These are phyloP conservation scores for Dryas integrifolia DNA, from an alignment of 331 rosid species.

Conservation along the genomic window DNA sequence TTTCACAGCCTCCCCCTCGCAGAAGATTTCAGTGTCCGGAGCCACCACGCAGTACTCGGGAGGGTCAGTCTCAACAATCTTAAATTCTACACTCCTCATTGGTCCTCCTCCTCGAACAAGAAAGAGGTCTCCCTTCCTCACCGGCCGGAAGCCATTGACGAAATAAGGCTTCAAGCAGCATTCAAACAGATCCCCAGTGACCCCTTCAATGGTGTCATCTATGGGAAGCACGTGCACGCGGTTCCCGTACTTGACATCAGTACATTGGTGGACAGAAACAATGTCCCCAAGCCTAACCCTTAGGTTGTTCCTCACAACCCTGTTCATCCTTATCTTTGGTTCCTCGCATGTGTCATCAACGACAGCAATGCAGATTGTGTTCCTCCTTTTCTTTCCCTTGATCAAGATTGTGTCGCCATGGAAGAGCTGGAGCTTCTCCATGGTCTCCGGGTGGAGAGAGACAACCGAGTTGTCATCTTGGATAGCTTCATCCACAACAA, in stretches of 20 bases:
- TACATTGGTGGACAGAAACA: constrained; percentile 12
- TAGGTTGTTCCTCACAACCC: constrained; percentile 13
- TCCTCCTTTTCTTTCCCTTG: constrained; percentile 11
- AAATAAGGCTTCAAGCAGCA: constrained; percentile 8
- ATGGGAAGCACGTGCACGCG: constrained; percentile 11
- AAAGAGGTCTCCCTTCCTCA: constrained; percentile 7
- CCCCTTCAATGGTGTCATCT: constrained; percentile 16
- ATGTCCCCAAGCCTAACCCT: constrained; percentile 16
- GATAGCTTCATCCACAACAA: neutral
- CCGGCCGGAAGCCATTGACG: neutral
- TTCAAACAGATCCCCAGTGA: constrained; percentile 15
- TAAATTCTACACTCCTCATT: constrained; percentile 11
- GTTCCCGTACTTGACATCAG: constrained; percentile 9
- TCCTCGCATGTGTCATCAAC: constrained; percentile 6
- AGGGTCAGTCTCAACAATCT: constrained; percentile 5
- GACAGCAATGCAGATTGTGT: neutral
- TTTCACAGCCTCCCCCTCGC: constrained; percentile 7
- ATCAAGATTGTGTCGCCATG: neutral
- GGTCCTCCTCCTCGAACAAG: neutral
- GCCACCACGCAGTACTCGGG: constrained; percentile 6
- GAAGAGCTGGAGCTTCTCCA: constrained; percentile 9
- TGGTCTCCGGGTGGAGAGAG: neutral
- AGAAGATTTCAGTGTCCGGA: constrained; percentile 1
- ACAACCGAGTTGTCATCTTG: neutral
- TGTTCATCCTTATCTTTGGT: constrained; percentile 9